Conservation (phyloP, 768 basidiomycete species). For the Tulasnella calospora region DNA sequence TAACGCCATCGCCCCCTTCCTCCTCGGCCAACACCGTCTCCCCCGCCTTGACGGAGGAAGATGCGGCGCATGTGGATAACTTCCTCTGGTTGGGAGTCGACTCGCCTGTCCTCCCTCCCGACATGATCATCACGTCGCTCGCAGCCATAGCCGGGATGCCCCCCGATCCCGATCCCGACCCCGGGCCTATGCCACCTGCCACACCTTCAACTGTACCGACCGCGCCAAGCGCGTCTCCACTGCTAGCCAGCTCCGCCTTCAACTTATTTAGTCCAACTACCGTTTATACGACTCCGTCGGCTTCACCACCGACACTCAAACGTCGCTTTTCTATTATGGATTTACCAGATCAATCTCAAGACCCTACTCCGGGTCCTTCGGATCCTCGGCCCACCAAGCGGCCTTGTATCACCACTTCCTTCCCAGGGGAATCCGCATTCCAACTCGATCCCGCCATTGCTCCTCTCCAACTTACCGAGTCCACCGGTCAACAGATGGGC, state of each 20-base stretch:
- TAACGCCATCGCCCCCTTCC: background rate
- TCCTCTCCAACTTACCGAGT: background rate
- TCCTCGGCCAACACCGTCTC: background rate
- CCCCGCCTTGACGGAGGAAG: too few species aligned
- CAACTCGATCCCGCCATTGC: background rate
- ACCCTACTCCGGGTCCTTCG: background rate
- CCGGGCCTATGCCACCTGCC: background rate
- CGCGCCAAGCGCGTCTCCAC: background rate
- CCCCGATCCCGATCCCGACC: too few species aligned
- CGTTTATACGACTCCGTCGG: background rate
- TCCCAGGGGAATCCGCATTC: background rate
- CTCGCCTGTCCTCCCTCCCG: background rate
- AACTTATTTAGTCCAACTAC: background rate
- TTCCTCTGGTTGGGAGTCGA: too few species aligned
- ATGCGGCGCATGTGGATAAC: too few species aligned
- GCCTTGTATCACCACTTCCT: background rate
- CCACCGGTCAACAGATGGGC: background rate
- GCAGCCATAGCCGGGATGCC: background rate
- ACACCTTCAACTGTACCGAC: background rate
- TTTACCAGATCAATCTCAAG: background rate
- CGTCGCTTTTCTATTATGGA: background rate
- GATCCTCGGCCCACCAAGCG: background rate
- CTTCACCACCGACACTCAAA: background rate
- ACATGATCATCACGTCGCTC: too few species aligned
- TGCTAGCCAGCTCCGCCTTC: background rate